Conservation (phyloP, 2,329 filamentous ascomycete species). For the Alternaria brassicae region DNA sequence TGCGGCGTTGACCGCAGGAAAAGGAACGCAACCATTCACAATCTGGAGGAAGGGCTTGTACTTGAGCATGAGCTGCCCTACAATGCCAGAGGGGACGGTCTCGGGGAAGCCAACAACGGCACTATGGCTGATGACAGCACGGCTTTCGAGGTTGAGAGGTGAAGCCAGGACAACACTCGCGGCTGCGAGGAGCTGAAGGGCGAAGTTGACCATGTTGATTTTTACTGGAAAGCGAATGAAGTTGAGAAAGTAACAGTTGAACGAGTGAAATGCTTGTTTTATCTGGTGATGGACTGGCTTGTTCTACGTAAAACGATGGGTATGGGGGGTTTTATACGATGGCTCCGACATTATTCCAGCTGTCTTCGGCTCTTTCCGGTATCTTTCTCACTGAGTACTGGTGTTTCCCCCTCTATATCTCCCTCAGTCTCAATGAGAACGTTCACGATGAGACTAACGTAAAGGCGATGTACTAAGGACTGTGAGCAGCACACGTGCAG, state of each 20-base stretch:
- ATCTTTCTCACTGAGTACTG: not conserved
- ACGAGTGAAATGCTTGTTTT: not conserved
- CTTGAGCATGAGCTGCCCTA: constrained; percentile 60
- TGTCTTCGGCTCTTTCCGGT: not conserved
- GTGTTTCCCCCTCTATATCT: not conserved
- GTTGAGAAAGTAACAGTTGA: not conserved
- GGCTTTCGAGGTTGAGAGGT: constrained; percentile 41
- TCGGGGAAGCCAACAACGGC: constrained; percentile 62
- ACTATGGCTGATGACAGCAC: constrained; percentile 55
- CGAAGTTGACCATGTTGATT: constrained; percentile 34
- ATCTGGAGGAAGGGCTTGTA: constrained; percentile 65
- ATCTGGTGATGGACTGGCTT: not conserved
- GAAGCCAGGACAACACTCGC: constrained; percentile 30
- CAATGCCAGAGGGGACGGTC: constrained; percentile 58
- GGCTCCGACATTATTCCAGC: not conserved
- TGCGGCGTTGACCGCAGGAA: constrained; percentile 65
- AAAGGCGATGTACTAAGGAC: not conserved
- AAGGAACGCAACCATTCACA: constrained; percentile 67
- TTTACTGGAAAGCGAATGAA: not conserved
- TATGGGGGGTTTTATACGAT: constrained; percentile 3
- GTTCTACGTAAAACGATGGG: not conserved
- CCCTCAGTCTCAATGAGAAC: constrained; percentile 2
- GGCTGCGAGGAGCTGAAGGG: constrained; percentile 33
- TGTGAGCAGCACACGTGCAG: not conserved
- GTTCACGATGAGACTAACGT: constrained; percentile 5